phyloP scores from a whole-genome alignment of 495 filamentous ascomycete genomes.

The Choiromyces venosus region DNA sequence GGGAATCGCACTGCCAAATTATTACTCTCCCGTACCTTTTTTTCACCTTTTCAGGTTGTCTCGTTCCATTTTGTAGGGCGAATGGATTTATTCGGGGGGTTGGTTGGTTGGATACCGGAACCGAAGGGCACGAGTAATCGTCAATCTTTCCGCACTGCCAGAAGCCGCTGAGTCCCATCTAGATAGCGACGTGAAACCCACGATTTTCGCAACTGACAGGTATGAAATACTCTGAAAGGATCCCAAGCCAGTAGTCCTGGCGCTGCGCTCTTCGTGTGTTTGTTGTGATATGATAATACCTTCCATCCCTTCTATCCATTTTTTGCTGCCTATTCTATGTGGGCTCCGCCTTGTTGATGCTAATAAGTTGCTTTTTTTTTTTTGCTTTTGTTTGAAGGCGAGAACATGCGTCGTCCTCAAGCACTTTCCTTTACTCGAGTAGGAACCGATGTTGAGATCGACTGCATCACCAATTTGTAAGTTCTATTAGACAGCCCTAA shows the following conservation, averaged over 20 bases:
- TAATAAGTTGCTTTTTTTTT: background rate
- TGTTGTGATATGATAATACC: background rate
- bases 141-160: background rate
- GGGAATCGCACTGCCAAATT: background rate
- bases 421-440: background rate
- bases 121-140: background rate
- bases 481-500: conserved; percentile 2
- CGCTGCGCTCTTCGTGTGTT: background rate
- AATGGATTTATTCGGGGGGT: background rate
- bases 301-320: background rate
- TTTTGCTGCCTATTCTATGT: background rate
- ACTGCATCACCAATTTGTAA: background rate
- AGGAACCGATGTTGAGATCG: background rate
- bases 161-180: background rate
- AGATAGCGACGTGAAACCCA: background rate
- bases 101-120: background rate
- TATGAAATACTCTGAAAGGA: background rate
- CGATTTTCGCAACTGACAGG: background rate
- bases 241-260: background rate
- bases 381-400: background rate
- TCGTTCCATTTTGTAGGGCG: background rate
- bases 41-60: background rate
- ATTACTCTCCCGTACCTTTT: background rate
- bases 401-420: background rate
- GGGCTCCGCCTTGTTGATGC: background rate